phyloP scores from a whole-genome alignment of 805 yeast species.

The Zygoascus ofunaensis region DNA sequence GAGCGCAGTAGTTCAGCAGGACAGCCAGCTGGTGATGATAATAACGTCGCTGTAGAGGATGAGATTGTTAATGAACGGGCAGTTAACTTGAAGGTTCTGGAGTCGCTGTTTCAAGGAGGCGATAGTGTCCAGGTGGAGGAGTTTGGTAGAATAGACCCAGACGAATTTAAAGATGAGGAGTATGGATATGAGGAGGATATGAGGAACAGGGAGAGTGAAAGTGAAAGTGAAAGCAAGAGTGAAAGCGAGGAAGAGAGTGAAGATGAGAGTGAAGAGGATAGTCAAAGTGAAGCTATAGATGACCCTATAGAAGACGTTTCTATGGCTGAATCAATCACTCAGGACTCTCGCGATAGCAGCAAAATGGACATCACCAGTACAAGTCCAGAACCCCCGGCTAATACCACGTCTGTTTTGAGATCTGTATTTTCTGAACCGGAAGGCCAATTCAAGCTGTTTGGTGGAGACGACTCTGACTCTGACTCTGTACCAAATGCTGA shows the following conservation, averaged over 20 bases:
- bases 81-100: slow-evolving; percentile 4
- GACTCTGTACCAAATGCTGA: too few species aligned
- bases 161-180: not conserved
- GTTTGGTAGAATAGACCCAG: slow-evolving; percentile 2
- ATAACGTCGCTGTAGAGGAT: slow-evolving; percentile 1
- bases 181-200: not conserved
- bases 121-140: slow-evolving; percentile 1
- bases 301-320: slow-evolving; percentile 6
- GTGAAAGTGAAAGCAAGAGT: not conserved
- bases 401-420: slow-evolving; percentile 2
- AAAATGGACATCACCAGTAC: not conserved
- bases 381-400: not conserved
- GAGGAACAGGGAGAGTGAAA: not conserved
- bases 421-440: slow-evolving; percentile 13
- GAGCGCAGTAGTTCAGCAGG: not conserved
- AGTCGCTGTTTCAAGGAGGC: not conserved
- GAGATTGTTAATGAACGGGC: slow-evolving; percentile 7
- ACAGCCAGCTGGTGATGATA: slow-evolving; percentile 5
- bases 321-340: not conserved
- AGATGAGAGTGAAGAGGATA: slow-evolving; percentile 4
- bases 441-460: slow-evolving; percentile 16
- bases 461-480: slow-evolving; percentile 11
- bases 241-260: slow-evolving; percentile 3
- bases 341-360: not conserved
- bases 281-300: slow-evolving; percentile 6